A percentile compares a stretch with the other conserved stretches of the same genome.
Evolutionary conservation across 2,329 filamentous ascomycete genomes (phyloP).

Genomic region (Hymenoscyphus fraxineus): DNA sequence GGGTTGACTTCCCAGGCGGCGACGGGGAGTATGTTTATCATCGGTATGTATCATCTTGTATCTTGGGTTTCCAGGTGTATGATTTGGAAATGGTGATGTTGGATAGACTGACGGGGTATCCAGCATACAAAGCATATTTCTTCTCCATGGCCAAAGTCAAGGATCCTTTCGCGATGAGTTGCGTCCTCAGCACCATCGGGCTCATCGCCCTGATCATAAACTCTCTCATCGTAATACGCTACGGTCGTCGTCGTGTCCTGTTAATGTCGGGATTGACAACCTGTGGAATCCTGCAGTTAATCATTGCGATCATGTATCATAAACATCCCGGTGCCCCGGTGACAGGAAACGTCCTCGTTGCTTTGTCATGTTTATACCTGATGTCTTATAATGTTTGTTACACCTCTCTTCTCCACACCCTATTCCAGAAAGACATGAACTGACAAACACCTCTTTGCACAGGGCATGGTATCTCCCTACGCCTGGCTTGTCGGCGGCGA

Average conservation of each 20-base stretch:
- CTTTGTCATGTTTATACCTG: slow-evolving; percentile 37
- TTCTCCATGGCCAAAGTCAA: slow-evolving; percentile 55
- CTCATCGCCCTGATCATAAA: slow-evolving; percentile 52
- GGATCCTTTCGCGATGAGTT: slow-evolving; percentile 53
- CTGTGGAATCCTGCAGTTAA: slow-evolving; percentile 52
- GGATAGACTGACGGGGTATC: slow-evolving; percentile 1
- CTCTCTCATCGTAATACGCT: slow-evolving; percentile 47
- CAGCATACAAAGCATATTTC: slow-evolving; percentile 55
- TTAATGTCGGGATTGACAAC: slow-evolving; percentile 47
- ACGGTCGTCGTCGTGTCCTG: slow-evolving; percentile 50
- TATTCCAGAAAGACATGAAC: neutral
- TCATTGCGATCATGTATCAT: slow-evolving; percentile 50
- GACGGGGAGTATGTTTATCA: slow-evolving; percentile 53
- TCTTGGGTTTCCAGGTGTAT: slow-evolving; percentile 4
- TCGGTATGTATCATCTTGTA: slow-evolving; percentile 36
- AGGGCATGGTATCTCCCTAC: slow-evolving; percentile 41
- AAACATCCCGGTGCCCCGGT: slow-evolving; percentile 37
- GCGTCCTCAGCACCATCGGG: slow-evolving; percentile 50
- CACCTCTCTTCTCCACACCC: neutral
- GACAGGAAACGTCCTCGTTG: slow-evolving; percentile 45
- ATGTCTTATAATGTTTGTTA: slow-evolving; percentile 23
- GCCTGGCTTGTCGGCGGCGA: slow-evolving; percentile 57
- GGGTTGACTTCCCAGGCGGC: slow-evolving; percentile 49
- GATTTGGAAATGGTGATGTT: neutral
- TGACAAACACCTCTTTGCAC: neutral